Evolutionary conservation across 768 basidiomycete genomes (phyloP).

Genomic region (Macrocybe gigantea): DNA sequence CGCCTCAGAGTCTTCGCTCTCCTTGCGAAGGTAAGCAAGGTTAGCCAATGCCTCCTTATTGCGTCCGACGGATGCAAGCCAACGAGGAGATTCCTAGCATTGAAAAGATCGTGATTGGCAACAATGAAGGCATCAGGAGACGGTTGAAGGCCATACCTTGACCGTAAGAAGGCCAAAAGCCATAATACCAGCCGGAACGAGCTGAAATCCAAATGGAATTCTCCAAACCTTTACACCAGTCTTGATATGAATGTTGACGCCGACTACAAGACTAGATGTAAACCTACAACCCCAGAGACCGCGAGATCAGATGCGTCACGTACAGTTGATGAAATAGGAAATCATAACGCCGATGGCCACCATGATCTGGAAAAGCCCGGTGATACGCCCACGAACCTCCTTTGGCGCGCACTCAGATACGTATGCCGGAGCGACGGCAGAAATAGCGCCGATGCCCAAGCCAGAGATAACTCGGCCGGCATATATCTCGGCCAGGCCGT

Average conservation of each 20-base stretch:
- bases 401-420: slow-evolving; percentile 88
- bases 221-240: slow-evolving; percentile 52
- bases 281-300: background rate
- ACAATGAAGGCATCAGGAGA: slow-evolving; percentile 6
- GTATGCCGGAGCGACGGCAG: slow-evolving; percentile 77
- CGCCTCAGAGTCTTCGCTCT: slow-evolving; percentile 30
- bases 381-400: slow-evolving; percentile 79
- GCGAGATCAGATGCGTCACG: slow-evolving; percentile 17
- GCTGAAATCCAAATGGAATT: slow-evolving; percentile 69
- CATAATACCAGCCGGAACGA: slow-evolving; percentile 72
- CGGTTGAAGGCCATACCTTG: slow-evolving; percentile 30
- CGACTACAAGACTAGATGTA: slow-evolving; percentile 31
- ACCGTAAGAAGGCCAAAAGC: slow-evolving; percentile 59
- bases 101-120: slow-evolving; percentile 7
- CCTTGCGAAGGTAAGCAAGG: slow-evolving; percentile 59
- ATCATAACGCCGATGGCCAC: slow-evolving; percentile 82
- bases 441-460: slow-evolving; percentile 78
- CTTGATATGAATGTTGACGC: slow-evolving; percentile 48
- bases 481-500: slow-evolving; percentile 67
- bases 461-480: slow-evolving; percentile 77
- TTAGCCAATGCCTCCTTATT: slow-evolving; percentile 47
- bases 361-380: slow-evolving; percentile 84
- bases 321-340: slow-evolving; percentile 77
- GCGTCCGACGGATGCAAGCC: slow-evolving; percentile 62
- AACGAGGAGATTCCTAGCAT: slow-evolving; percentile 68